These are phyloP conservation scores for Chrysopogon serrulatus DNA, from an alignment of 176 grass and related monocot species.

Conservation along the genomic window DNA sequence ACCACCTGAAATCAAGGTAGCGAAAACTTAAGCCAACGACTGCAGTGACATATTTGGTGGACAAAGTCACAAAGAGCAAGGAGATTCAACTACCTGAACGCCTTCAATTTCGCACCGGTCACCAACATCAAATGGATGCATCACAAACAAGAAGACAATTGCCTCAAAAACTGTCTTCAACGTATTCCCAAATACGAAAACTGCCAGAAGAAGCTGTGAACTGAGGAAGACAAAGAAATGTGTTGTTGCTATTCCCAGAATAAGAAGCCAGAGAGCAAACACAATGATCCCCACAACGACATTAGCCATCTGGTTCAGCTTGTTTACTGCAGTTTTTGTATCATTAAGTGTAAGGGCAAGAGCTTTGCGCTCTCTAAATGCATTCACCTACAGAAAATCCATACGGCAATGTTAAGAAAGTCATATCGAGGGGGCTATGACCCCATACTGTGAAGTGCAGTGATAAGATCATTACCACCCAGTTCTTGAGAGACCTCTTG, in stretches of 20 bases:
- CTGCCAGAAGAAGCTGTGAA: constrained; percentile 66
- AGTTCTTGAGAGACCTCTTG: constrained; percentile 76
- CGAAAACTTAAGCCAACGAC: neutral
- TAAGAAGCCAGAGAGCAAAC: constrained; percentile 55
- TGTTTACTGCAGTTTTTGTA: constrained; percentile 70
- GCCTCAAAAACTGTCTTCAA: constrained; percentile 69
- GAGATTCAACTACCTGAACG: constrained; percentile 34
- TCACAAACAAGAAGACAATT: constrained; percentile 62
- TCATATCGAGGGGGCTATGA: neutral
- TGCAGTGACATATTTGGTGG: neutral
- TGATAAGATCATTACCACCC: constrained; percentile 82
- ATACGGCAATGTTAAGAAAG: constrained; percentile 1
- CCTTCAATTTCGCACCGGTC: constrained; percentile 62
- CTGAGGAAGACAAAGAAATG: constrained; percentile 59
- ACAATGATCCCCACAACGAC: constrained; percentile 42
- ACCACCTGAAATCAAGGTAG: constrained; percentile 33
- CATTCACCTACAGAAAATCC: constrained; percentile 48
- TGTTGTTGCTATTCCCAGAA: constrained; percentile 54
- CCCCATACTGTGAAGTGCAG: neutral
- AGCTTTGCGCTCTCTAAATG: constrained; percentile 66
- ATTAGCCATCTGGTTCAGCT: constrained; percentile 54
- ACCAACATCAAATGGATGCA: constrained; percentile 80
- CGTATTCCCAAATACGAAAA: constrained; percentile 76
- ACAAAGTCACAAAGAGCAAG: neutral
- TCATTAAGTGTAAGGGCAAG: constrained; percentile 65